Percentiles rank a stretch among this genome's conserved stretches.
These are phyloP conservation scores for Geotrichum aggregatum DNA, from an alignment of 1,139 yeast species.

Conservation along the genomic window DNA sequence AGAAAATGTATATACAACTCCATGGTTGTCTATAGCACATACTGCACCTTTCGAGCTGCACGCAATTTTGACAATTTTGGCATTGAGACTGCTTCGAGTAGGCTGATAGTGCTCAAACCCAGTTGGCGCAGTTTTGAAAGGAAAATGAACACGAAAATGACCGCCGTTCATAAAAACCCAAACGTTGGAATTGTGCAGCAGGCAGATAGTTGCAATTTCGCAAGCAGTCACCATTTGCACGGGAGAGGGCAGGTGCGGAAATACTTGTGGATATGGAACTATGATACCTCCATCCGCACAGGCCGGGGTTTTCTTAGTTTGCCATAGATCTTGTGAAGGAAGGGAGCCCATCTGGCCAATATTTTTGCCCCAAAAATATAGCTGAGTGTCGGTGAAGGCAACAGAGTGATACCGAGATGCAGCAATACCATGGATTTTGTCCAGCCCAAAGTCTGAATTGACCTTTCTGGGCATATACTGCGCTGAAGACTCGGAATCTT, in stretches of 20 bases:
- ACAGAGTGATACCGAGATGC: conserved; percentile 73
- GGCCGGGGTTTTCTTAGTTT: conserved; percentile 14
- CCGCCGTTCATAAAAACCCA: conserved; percentile 59
- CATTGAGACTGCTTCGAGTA: conserved; percentile 11
- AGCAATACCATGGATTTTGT: conserved; percentile 49
- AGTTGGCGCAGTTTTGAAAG: conserved; percentile 8
- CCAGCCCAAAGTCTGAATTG: conserved; percentile 44
- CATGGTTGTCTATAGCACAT: conserved; percentile 34
- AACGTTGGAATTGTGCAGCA: conserved; percentile 56
- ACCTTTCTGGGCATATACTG: conserved; percentile 51
- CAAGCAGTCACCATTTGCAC: conserved; percentile 58
- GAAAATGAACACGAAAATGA: conserved; percentile 39
- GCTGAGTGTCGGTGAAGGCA: conserved; percentile 50
- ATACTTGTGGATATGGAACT: conserved; percentile 16
- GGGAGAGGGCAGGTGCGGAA: conserved; percentile 17
- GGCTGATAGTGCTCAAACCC: conserved; percentile 26
- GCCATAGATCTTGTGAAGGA: conserved; percentile 21
- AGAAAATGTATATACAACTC: conserved; percentile 35
- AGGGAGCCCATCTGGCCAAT: conserved; percentile 79
- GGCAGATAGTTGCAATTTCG: conserved; percentile 67
- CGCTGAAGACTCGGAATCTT: conserved; percentile 26
- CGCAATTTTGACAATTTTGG: conserved; percentile 27
- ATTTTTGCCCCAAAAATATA: conserved; percentile 77
- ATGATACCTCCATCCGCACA: conserved; percentile 26
- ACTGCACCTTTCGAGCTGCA: conserved; percentile 30